These are phyloP conservation scores for Magnaporthiopsis rhizophila DNA, from an alignment of 2,329 filamentous ascomycete genomes.

Conservation along the genomic window DNA sequence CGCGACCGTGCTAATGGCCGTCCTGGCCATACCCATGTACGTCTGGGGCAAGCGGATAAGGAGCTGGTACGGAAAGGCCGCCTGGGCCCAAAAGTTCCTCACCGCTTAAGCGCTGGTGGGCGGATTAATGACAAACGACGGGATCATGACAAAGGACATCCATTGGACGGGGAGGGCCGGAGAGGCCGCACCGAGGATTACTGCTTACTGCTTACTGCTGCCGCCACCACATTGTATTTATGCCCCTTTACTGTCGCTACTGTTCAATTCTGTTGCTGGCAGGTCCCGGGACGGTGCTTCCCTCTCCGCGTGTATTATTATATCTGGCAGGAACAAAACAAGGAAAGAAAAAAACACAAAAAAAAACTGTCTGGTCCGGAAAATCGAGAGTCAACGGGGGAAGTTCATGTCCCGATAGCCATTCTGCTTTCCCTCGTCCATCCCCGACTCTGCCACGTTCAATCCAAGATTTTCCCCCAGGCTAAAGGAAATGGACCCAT, in stretches of 20 bases:
- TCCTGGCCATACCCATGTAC: conserved; percentile 42
- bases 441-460: neutral
- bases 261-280: neutral
- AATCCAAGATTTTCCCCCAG: neutral
- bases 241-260: neutral
- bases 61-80: conserved; percentile 48
- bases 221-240: no score
- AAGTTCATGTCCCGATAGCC: neutral
- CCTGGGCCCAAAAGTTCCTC: conserved; percentile 2
- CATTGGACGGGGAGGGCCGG: neutral
- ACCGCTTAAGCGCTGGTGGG: conserved; percentile 9
- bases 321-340: neutral
- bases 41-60: conserved; percentile 52
- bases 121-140: no score
- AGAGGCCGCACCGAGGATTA: no score
- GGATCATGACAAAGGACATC: neutral
- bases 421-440: neutral
- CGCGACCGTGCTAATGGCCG: conserved; percentile 41
- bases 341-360: neutral
- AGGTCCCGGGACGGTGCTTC: neutral
- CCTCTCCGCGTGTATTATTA: neutral
- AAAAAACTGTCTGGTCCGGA: neutral
- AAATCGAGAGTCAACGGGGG: neutral
- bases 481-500: neutral
- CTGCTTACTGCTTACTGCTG: no score